Percentiles rank a stretch among this genome's conserved stretches.
Conservation (phyloP, 208 protist species). For the Trypanosoma melophagium region DNA sequence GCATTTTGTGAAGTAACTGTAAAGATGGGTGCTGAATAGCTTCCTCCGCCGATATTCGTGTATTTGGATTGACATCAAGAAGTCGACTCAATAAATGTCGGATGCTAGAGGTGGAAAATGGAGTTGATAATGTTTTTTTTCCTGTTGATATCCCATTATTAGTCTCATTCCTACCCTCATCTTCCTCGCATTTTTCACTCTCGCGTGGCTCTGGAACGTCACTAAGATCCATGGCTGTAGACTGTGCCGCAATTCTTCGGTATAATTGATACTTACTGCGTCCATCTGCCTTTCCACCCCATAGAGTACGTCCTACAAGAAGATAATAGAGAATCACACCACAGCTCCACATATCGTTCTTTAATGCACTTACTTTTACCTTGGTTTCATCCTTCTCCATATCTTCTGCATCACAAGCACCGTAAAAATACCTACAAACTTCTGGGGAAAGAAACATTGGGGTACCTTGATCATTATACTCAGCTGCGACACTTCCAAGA, state of each 20-base stretch:
- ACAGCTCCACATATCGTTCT: constrained; percentile 84
- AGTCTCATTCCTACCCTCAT: background rate
- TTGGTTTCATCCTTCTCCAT: background rate
- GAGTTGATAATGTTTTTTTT: constrained; percentile 1
- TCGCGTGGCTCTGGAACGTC: constrained; percentile 36
- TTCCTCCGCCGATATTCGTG: constrained; percentile 62
- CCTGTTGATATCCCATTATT: background rate
- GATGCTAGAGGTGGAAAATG: constrained; percentile 40
- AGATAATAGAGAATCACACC: constrained; percentile 77
- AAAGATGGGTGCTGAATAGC: constrained; percentile 69
- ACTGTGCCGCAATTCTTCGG: constrained; percentile 54
- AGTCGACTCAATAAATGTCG: constrained; percentile 55
- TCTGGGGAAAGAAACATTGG: constrained; percentile 89
- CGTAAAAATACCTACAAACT: constrained; percentile 71
- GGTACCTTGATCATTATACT: constrained; percentile 76
- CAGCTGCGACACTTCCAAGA: constrained; percentile 53
- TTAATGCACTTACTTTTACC: constrained; percentile 32
- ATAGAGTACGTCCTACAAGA: constrained; percentile 49
- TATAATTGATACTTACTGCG: constrained; percentile 66
- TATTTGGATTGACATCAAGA: constrained; percentile 56
- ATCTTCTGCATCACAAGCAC: constrained; percentile 16
- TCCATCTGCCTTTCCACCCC: constrained; percentile 1
- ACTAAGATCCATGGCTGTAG: constrained; percentile 40
- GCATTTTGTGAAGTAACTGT: background rate
- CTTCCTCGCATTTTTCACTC: background rate